Evolutionary conservation across 1,284 basidiomycete species (phyloP).

Genomic region (Cryptococcus hybrid): DNA sequence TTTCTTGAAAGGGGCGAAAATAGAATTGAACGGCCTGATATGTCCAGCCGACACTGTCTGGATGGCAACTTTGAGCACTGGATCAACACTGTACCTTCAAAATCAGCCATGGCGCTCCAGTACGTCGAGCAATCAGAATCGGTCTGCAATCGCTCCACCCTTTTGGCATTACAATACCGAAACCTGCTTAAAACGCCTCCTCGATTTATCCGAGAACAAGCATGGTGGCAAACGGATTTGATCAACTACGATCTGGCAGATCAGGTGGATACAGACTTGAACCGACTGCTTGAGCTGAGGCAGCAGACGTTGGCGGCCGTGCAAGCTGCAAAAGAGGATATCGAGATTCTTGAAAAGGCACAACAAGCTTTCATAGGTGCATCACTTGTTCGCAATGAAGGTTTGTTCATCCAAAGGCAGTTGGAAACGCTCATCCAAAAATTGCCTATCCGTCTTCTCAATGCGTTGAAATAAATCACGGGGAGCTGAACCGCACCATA

Average conservation of each 20-base stretch:
- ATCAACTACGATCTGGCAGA: not conserved
- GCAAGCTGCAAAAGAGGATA: not conserved
- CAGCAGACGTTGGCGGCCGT: not conserved
- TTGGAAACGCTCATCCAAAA: not conserved
- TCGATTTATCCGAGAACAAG: not conserved
- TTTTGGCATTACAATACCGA: conserved; percentile 2
- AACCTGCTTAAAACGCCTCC: conserved; percentile 1
- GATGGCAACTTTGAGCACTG: conserved; percentile 8
- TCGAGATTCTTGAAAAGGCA: not conserved
- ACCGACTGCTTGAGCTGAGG: not conserved
- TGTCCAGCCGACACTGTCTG: conserved; percentile 3
- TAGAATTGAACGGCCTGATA: conserved; percentile 8
- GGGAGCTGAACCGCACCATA: not conserved
- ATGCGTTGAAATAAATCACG: not conserved
- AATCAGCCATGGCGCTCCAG: conserved; percentile 1
- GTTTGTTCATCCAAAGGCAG: not conserved
- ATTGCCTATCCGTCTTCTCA: not conserved
- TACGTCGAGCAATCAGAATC: not conserved
- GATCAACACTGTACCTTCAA: conserved; percentile 7
- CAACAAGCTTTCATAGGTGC: not conserved
- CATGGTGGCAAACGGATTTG: too few relatives aligned
- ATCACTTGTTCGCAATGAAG: not conserved
- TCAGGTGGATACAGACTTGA: not conserved
- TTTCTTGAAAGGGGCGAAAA: not conserved
- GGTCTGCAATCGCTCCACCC: not conserved